phyloP scores from a whole-genome alignment of 192 early-diverging fungal genomes.

The Coemansia sp. region DNA sequence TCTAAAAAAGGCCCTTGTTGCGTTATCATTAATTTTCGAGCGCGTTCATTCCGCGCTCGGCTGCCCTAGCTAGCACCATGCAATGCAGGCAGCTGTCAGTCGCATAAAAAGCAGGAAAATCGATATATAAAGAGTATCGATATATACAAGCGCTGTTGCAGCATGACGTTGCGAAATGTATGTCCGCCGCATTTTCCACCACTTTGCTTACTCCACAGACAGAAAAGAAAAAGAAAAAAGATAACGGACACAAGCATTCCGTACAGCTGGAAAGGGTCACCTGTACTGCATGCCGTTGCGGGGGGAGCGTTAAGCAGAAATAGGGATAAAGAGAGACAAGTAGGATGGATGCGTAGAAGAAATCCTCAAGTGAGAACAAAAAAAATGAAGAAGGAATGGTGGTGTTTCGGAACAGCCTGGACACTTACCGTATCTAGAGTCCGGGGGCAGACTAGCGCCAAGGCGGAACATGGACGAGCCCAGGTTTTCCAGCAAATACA shows the following conservation, averaged over 20 bases:
- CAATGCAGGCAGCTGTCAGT: no score
- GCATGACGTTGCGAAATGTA: no score
- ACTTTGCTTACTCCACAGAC: neutral
- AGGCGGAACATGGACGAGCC: slow-evolving; percentile 63
- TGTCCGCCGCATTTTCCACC: neutral
- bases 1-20: no score
- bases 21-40: no score
- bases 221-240: neutral
- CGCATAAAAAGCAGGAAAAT: neutral
- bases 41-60: no score
- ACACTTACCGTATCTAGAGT: slow-evolving; percentile 51
- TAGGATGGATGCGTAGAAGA: no score
- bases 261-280: no score
- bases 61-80: no score
- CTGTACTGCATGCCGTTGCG: no score
- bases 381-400: neutral
- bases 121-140: no score
- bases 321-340: neutral
- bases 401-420: neutral
- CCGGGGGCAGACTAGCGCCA: slow-evolving; percentile 54
- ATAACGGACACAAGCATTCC: neutral
- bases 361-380: neutral
- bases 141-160: no score
- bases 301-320: no score
- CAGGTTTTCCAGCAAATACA: slow-evolving; percentile 61